Evolutionary conservation across 75 land plant genomes (phyloP), one percentile per base, ranked within the genome.

Genomic region (Picea glauca): DNA sequence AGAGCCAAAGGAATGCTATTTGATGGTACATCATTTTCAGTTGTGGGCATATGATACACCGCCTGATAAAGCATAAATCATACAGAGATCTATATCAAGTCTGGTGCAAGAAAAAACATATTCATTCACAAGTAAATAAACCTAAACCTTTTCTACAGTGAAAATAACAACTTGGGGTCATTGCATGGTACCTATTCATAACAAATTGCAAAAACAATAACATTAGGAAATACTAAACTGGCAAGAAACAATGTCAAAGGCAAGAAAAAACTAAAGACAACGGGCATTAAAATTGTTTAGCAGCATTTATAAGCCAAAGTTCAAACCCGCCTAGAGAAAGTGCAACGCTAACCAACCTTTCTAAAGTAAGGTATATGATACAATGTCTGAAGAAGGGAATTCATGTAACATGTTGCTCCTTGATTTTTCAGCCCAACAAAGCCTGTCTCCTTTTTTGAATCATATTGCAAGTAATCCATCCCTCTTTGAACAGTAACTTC

Each of bases 401-500:
- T 91, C 93, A 91, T 91, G 85, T 91, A 91, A 79, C 98, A 93
- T n/a, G 98, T 95, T 21, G 98, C 98, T 64, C 98, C 98, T 83
- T 93, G 97, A 77, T 93, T 96, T 84, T 96, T 96, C 68, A 96
- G 86, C 54, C 98, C 98, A 32, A 96, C 98, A 90, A 87, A 94
- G 38, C 98, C 96, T 58, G 98, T 93, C 79, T 96, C 97, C 72
- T 96, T 93, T 75, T 94, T 96, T 72, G 98, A 96, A 62, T 96
- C 98, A 83, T 96, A 92, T 2, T 89, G 73, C 96, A 93, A 96
- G 46, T 93, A 96, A 85, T 93, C 97, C 13, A 56, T 20, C 6
- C 26, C 58, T 79, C 82, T 91, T 40, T 88, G 89, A 17, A 94
- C 97, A 84, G 81, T 81, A 58, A 96, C 98, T 79, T 96, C 98